Conservation (phyloP, 1,284 basidiomycete genomes). For the Golubevia sp. region DNA sequence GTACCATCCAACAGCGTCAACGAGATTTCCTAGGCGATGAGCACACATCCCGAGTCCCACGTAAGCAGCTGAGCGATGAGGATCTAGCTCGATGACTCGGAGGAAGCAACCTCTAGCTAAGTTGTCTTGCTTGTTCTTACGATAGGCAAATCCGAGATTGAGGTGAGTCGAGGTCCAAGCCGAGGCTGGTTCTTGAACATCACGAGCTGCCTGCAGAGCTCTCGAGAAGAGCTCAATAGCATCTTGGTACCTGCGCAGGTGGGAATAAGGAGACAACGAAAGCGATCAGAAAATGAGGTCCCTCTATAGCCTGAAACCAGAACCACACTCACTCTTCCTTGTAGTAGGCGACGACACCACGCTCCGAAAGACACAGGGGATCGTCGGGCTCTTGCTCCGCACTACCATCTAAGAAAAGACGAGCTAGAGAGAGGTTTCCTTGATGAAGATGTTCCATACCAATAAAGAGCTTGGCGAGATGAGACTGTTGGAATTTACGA, state of each 20-base stretch:
- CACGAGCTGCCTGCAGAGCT: constrained; percentile 67
- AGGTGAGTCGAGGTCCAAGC: background rate
- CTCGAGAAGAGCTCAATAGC: constrained; percentile 33
- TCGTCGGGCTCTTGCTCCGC: constrained; percentile 23
- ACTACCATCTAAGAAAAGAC: constrained; percentile 36
- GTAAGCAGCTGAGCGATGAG: constrained; percentile 35
- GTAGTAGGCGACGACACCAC: constrained; percentile 44
- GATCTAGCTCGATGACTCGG: constrained; percentile 40
- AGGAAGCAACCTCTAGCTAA: constrained; percentile 27
- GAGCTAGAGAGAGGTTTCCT: constrained; percentile 46
- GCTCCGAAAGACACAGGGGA: constrained; percentile 46
- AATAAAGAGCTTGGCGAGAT: constrained; percentile 37
- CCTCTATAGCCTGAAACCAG: constrained; percentile 1
- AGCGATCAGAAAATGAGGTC: constrained; percentile 4
- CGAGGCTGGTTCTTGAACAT: constrained; percentile 69
- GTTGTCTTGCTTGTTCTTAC: constrained; percentile 8
- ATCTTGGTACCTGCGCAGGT: background rate
- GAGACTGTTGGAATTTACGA: constrained; percentile 74
- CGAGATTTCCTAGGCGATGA: constrained; percentile 35
- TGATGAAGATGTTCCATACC: constrained; percentile 57
- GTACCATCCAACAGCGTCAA: constrained; percentile 43
- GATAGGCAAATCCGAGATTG: constrained; percentile 64
- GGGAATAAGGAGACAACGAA: constrained; percentile 7
- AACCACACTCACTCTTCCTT: constrained; percentile 17
- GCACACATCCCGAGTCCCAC: constrained; percentile 43